phyloP scores from a whole-genome alignment of 2,329 filamentous ascomycete genomes.

The Neonectria ditissima region DNA sequence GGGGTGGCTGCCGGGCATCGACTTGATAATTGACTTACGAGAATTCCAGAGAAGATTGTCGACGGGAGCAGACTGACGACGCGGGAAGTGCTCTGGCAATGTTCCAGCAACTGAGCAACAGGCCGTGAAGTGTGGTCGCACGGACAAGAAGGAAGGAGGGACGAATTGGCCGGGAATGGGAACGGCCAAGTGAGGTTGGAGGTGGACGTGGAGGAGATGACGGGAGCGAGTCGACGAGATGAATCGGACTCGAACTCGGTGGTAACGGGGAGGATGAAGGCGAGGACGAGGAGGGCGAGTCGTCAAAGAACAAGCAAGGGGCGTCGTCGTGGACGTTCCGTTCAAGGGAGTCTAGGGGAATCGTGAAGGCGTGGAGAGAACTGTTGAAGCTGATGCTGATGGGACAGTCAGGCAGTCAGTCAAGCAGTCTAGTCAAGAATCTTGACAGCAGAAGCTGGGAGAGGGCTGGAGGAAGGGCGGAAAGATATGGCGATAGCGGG shows the following conservation, averaged over 20 bases:
- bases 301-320: not conserved
- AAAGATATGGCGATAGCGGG: constrained; percentile 35
- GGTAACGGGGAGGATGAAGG: not conserved
- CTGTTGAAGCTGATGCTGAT: constrained; percentile 41
- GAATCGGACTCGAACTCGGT: not conserved
- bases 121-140: constrained; percentile 36
- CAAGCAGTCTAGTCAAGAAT: constrained; percentile 33
- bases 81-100: constrained; percentile 50
- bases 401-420: constrained; percentile 37
- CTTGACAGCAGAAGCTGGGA: constrained; percentile 41
- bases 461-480: constrained; percentile 34
- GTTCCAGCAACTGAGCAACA: constrained; percentile 54
- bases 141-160: constrained; percentile 18
- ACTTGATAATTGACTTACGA: constrained; percentile 38
- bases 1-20: not conserved
- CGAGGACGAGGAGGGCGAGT: not conserved
- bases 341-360: constrained; percentile 2
- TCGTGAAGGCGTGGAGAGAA: constrained; percentile 14
- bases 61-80: constrained; percentile 32
- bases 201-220: constrained; percentile 13
- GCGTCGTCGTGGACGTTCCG: constrained; percentile 1
- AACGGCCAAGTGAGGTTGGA: constrained; percentile 38
- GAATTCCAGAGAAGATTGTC: constrained; percentile 23
- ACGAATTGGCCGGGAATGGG: constrained; percentile 34
- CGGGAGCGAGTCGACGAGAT: constrained; percentile 14